Conservation (phyloP, 257 asterid genomes). For the Rubia yunnanensis region DNA sequence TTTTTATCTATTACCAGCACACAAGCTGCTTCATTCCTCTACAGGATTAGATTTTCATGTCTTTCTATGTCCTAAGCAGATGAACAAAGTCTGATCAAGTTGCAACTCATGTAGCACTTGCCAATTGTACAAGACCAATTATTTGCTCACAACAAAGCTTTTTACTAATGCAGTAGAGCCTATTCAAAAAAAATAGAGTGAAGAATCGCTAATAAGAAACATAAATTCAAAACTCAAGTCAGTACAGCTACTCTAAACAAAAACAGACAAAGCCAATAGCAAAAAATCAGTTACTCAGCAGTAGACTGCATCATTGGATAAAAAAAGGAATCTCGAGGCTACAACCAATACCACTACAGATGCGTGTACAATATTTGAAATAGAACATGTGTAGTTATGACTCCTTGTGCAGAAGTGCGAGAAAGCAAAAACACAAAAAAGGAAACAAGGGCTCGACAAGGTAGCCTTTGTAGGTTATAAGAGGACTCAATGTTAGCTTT, state of each 20-base stretch:
- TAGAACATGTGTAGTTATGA: neutral
- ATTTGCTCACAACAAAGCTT: neutral
- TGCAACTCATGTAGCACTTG: neutral
- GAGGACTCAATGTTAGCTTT: neutral
- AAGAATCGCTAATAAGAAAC: neutral
- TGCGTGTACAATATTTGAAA: no score
- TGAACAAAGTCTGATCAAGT: neutral
- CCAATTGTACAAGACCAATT: neutral
- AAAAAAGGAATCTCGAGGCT: neutral
- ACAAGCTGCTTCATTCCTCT: neutral
- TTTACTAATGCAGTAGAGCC: neutral
- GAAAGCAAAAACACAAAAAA: neutral
- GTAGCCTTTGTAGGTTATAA: neutral
- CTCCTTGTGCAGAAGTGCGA: neutral
- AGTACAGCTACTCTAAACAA: neutral
- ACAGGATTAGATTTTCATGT: no score
- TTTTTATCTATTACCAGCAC: neutral
- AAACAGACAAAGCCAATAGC: neutral
- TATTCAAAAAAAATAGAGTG: neutral
- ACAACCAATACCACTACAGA: no score
- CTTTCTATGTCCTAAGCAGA: neutral
- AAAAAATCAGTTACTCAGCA: neutral
- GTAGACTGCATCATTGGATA: neutral
- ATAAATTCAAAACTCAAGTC: neutral
- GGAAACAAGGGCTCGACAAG: neutral